Evolutionary conservation across 2,329 filamentous ascomycete species (phyloP).

Genomic region (Colletotrichum tropicicola): DNA sequence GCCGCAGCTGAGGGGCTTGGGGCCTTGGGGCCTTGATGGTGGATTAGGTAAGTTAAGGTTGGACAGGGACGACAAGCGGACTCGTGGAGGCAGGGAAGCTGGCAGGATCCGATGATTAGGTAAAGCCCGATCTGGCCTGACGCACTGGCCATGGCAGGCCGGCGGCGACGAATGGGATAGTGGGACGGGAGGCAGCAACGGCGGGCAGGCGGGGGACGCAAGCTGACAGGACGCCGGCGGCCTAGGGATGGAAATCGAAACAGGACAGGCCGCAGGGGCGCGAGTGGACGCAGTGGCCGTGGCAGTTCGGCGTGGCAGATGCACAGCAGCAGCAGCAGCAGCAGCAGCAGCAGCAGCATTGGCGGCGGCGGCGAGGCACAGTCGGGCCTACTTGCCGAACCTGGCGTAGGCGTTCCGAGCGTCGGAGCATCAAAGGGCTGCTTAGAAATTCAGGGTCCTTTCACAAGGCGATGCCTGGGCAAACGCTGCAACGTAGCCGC

Average conservation of each 20-base stretch:
- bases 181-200: too few species aligned
- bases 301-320: too few species aligned
- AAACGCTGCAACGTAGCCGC: constrained; percentile 17
- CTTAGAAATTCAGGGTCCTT: constrained; percentile 30
- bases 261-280: too few species aligned
- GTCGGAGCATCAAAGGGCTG: constrained; percentile 12
- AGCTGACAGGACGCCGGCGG: too few species aligned
- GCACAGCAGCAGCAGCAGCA: neutral
- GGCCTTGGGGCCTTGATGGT: neutral
- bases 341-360: neutral
- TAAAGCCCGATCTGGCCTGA: constrained; percentile 8
- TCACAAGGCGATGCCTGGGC: constrained; percentile 5
- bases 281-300: too few species aligned
- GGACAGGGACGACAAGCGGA: neutral
- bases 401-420: constrained; percentile 18
- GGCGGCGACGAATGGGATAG: too few species aligned
- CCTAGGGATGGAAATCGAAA: too few species aligned
- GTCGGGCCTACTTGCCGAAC: constrained; percentile 23
- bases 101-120: neutral
- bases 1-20: neutral
- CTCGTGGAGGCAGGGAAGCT: neutral
- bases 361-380: constrained; percentile 9
- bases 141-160: too few species aligned
- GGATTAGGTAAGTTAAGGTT: constrained; percentile 9
- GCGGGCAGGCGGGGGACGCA: too few species aligned